phyloP scores from a whole-genome alignment of 305 asterid species.

The Solanum hybrid region DNA sequence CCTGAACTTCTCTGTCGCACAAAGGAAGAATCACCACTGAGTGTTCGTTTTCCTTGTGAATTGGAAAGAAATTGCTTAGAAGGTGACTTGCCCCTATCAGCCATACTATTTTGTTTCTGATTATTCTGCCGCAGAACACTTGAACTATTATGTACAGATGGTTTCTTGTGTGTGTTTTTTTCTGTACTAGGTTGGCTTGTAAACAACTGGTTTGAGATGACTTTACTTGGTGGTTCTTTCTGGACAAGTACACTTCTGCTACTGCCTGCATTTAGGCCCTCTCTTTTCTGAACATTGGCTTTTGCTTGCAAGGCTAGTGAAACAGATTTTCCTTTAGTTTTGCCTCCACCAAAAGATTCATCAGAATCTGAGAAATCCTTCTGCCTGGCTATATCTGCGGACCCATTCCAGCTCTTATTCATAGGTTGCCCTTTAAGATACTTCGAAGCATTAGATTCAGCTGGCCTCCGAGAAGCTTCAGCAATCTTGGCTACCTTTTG shows the following conservation, averaged over 20 bases:
- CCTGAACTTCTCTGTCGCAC: conserved; percentile 31
- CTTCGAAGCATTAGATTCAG: conserved; percentile 39
- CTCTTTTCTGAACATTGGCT: conserved; percentile 79
- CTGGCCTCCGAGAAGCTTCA: conserved; percentile 37
- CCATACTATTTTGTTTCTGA: conserved; percentile 65
- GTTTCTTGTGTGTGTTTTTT: conserved; percentile 41
- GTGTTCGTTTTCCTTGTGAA: conserved; percentile 35
- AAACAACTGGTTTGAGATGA: conserved; percentile 29
- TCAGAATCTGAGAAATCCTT: conserved; percentile 31
- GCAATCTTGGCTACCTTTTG: conserved; percentile 31
- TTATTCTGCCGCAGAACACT: conserved; percentile 66
- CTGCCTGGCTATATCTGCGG: conserved; percentile 27
- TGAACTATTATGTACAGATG: conserved; percentile 25
- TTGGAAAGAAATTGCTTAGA: conserved; percentile 26
- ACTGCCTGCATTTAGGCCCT: conserved; percentile 27
- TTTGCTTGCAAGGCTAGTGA: conserved; percentile 94
- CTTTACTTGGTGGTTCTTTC: conserved; percentile 33
- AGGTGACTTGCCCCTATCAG: conserved; percentile 41
- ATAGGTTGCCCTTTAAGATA: conserved; percentile 30
- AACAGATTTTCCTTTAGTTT: conserved; percentile 51
- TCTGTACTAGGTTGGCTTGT: conserved; percentile 33
- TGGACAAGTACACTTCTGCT: conserved; percentile 18
- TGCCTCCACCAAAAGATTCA: conserved; percentile 30
- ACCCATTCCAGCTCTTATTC: conserved; percentile 47
- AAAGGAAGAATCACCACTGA: conserved; percentile 35